phyloP scores from a whole-genome alignment of 345 rosid species.

The Rhizophora mangle region DNA sequence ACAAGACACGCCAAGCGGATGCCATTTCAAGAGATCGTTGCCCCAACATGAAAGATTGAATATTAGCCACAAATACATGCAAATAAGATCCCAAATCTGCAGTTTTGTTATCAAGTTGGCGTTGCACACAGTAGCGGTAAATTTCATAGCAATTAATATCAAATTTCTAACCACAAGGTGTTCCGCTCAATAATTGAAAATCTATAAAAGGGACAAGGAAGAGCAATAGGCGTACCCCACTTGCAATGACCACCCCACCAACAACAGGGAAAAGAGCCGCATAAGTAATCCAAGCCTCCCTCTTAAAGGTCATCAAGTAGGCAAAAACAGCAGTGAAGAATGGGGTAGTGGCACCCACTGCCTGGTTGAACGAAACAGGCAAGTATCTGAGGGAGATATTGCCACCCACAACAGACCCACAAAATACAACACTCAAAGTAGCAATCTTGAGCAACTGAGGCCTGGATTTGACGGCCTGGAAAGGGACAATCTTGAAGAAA shows the following conservation, averaged over 20 bases:
- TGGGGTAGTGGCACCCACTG: slow-evolving; percentile 91
- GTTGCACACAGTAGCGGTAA: slow-evolving; percentile 13
- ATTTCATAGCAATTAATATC: slow-evolving; percentile 10
- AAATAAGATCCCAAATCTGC: slow-evolving; percentile 37
- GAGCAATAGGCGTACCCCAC: slow-evolving; percentile 57
- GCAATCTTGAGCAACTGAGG: slow-evolving; percentile 75
- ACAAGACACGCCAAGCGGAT: neutral
- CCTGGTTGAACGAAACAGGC: slow-evolving; percentile 90
- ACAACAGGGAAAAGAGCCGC: slow-evolving; percentile 87
- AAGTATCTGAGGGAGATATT: slow-evolving; percentile 78
- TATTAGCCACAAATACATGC: slow-evolving; percentile 1
- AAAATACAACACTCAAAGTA: slow-evolving; percentile 76
- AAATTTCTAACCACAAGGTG: neutral
- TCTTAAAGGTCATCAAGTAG: slow-evolving; percentile 71
- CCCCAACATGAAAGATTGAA: slow-evolving; percentile 4
- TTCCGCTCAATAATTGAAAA: slow-evolving; percentile 3
- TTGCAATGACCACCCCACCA: slow-evolving; percentile 78
- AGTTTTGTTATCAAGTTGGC: slow-evolving; percentile 1
- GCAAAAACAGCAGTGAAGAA: slow-evolving; percentile 88
- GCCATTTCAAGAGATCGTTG: neutral
- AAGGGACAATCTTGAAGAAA: slow-evolving; percentile 75
- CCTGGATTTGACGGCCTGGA: slow-evolving; percentile 70
- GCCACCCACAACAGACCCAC: slow-evolving; percentile 88
- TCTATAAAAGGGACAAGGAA: neutral
- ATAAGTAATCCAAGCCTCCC: slow-evolving; percentile 88